Evolutionary conservation across 192 early-diverging fungal species (phyloP), one percentile per base, ranked within the genome.

Genomic region (Linnemannia zychae): DNA sequence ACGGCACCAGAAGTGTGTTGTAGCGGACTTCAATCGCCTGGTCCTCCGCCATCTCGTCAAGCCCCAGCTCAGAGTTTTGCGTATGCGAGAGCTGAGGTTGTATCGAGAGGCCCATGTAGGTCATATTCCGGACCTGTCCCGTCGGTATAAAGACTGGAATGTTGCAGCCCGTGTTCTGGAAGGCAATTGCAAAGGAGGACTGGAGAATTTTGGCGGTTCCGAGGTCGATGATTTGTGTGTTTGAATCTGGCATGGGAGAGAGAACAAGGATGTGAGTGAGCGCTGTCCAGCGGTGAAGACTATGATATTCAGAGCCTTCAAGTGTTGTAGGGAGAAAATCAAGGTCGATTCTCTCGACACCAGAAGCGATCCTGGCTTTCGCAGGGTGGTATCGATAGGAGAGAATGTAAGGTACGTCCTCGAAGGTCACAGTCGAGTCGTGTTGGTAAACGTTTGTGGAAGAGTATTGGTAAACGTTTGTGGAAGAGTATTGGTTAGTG

Each of bases 261-360:
- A 94, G 73, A 63, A 93, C 88, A 13, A 95, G 80, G n/a, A 95
- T 86, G 18, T 83, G 84, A 31, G 83, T 87, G 46, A 88, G 69
- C 15, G 89, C 92, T 7, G 94, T 92, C 94, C 94, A 94, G n/a
- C 93, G 91, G 79, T 95, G 95, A 68, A 95, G 87, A 50, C 87
- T 88, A 47, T 94, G 92, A 53, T 89, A 88, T 6, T 67, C 69
- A 37, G 49, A 57, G 46, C 76, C 67, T 49, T 71, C 78, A n/a
- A 82, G 74, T 16, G 28, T 65, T 13, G 82, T 71, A n/a, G 84
- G 72, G 22, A 88, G 82, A 37, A 90, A 90, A 75, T 87, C 87
- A 15, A 77, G 71, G 67, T 89, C 84, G 33, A 90, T 82, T 33
- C 77, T 73, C 37, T 82, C 81, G 37, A 84, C 70, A 34, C 86